Conservation (phyloP, 345 rosid species). For the Acer saccharum region DNA sequence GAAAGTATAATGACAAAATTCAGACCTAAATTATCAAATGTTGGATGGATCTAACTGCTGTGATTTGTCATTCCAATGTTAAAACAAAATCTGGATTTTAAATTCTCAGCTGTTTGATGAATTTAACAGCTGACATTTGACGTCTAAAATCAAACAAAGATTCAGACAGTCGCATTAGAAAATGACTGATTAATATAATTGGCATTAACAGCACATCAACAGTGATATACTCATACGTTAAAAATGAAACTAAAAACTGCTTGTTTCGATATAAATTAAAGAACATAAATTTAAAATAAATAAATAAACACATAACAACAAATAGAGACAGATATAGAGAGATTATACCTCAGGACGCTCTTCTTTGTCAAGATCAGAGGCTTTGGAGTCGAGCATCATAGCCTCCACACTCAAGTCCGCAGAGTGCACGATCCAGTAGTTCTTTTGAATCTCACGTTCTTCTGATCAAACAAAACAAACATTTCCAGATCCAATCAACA, state of each 20-base stretch:
- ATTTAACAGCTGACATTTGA: not conserved
- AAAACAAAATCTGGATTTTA: not conserved
- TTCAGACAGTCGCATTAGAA: not conserved
- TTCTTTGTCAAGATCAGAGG: conserved; percentile 93
- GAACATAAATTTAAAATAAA: too few relatives aligned
- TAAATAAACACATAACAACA: not conserved
- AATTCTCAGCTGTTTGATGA: too few relatives aligned
- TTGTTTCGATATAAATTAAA: too few relatives aligned
- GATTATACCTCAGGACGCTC: conserved; percentile 84
- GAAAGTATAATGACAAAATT: too few relatives aligned
- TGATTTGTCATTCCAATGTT: not conserved
- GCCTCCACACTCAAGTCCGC: conserved; percentile 73
- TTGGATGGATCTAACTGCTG: not conserved
- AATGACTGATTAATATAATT: not conserved
- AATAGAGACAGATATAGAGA: too few relatives aligned
- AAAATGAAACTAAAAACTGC: not conserved
- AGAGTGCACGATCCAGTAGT: conserved; percentile 85
- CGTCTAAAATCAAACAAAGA: not conserved
- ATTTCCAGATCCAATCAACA: conserved; percentile 8
- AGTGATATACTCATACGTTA: not conserved
- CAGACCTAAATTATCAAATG: too few relatives aligned
- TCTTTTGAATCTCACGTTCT: conserved; percentile 72
- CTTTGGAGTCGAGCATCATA: conserved; percentile 97
- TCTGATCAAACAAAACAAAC: conserved; percentile 31
- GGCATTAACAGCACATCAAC: not conserved